phyloP scores from a whole-genome alignment of 345 rosid genomes.

The Populus simonii region DNA sequence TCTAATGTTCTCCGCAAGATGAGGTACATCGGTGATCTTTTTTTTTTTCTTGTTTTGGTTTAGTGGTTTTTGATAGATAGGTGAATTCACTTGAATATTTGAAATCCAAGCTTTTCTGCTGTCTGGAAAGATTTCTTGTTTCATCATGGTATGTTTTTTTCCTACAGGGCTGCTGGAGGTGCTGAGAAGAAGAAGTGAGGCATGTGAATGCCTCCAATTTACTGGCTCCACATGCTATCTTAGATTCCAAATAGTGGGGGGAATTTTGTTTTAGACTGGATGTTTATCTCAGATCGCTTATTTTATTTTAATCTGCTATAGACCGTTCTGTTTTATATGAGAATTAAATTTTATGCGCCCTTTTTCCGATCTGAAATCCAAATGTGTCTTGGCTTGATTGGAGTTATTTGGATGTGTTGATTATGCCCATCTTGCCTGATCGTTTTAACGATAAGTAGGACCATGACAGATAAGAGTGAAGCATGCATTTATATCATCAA shows the following conservation, averaged over 20 bases:
- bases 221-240: background rate
- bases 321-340: background rate
- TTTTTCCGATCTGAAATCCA: background rate
- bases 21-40: slow-evolving; percentile 37
- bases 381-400: background rate
- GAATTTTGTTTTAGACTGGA: background rate
- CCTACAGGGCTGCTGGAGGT: slow-evolving; percentile 48
- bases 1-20: slow-evolving; percentile 71
- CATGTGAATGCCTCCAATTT: background rate
- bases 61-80: background rate
- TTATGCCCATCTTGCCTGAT: no score
- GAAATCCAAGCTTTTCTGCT: background rate
- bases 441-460: no score
- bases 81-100: background rate
- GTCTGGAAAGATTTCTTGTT: background rate
- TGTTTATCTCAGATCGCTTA: background rate
- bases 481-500: no score
- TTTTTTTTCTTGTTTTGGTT: no score
- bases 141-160: background rate
- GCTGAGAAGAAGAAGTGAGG: slow-evolving; percentile 62
- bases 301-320: background rate
- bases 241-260: background rate
- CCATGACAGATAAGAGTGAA: no score
- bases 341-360: background rate
- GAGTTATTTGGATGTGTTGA: no score